Evolutionary conservation across 1,284 basidiomycete species (phyloP), one percentile per base, ranked within the genome.

Genomic region (Mycosarcoma mackinlayi): DNA sequence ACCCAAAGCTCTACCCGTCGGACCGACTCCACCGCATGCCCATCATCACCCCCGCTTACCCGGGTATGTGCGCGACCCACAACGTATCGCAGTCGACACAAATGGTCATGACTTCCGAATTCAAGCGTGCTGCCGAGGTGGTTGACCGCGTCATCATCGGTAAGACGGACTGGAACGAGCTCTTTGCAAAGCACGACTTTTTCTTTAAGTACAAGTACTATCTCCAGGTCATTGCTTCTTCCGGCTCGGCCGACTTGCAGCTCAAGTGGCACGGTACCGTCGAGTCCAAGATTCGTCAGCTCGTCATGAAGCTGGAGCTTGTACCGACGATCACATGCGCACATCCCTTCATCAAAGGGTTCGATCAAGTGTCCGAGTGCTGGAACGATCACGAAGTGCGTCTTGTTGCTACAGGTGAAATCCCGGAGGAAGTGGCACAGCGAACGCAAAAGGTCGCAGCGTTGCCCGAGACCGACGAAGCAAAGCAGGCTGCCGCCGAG

Each of bases 1-100:
- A 99, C 84, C 96, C 96, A 1, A 93, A 91, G 91, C 85, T 98
- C 50, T 98, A 98, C 84, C 92, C 94, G 1, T 88, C 89, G 65
- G 96, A 98, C 84, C 88, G 92, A 64, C 88, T 91, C 31, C 96
- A 99, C 85, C 88, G 93, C 63, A 98, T 98, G 96, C 96, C 96
- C n/a, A 98, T 99, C 82, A 98, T 99, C 79, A 98, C 96, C 1
- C 96, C 96, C 5, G 94, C 96, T 21, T 99, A 98, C 84, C 96
- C 96, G 35, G 92, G 94, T n/a, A 99, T 99, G 95, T 98, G 95
- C 83, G 90, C 95, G 30, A 98, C 96, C 14, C 96, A 99, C 85
- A 98, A 98, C 79, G 94, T 98, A 60, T 94, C 93, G 38, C 88
- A 89, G 37, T 97, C 94, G 13, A 98, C 95, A 2, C 93, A 97